Conservation (phyloP, 2,329 filamentous ascomycete species). For the Ceratocystis smalleyi region DNA sequence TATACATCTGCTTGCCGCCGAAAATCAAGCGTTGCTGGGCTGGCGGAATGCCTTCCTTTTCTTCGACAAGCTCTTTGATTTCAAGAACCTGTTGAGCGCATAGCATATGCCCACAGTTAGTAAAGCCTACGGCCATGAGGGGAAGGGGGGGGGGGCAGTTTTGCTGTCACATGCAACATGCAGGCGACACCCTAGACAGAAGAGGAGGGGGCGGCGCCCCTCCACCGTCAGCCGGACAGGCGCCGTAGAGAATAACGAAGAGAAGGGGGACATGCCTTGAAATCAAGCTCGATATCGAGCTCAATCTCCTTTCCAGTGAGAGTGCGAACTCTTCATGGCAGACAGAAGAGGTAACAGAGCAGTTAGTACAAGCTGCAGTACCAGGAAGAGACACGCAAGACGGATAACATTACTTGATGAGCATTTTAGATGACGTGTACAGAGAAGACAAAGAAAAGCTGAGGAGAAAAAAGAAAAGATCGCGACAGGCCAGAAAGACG, state of each 20-base stretch:
- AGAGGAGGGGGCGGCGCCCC: background rate
- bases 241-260: background rate
- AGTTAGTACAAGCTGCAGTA: background rate
- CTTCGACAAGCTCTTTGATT: conserved; percentile 98
- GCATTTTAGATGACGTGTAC: conserved; percentile 22
- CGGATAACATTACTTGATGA: conserved; percentile 35
- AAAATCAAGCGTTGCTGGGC: conserved; percentile 94
- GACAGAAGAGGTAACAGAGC: background rate
- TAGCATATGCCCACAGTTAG: conserved; percentile 1
- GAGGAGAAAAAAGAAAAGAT: background rate
- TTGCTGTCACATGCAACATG: background rate
- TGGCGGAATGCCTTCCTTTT: conserved; percentile 96
- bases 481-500: background rate
- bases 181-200: background rate
- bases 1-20: conserved; percentile 93
- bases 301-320: conserved; percentile 98
- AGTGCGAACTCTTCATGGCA: conserved; percentile 62
- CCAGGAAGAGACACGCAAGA: background rate
- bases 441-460: background rate
- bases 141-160: background rate
- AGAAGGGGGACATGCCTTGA: conserved; percentile 52
- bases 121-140: background rate
- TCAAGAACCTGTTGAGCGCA: conserved; percentile 52
- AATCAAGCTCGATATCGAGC: conserved; percentile 85
- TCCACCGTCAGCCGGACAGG: background rate